Evolutionary conservation across 2,329 filamentous ascomycete species (phyloP).

Genomic region (Dendrostoma leiphaemia): DNA sequence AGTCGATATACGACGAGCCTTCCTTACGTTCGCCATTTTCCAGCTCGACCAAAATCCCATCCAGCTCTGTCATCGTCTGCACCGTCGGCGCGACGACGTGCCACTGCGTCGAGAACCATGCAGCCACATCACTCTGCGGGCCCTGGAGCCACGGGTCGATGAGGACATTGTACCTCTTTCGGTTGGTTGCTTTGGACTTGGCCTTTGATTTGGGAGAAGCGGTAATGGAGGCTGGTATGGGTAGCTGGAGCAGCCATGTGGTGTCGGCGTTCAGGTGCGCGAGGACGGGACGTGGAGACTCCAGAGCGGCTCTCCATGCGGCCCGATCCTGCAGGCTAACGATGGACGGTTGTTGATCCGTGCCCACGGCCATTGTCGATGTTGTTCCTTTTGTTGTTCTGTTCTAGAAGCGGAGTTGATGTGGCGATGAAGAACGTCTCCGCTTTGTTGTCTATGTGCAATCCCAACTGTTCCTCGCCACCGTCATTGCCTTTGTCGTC

Average conservation of each 20-base stretch:
- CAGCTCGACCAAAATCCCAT: constrained; percentile 46
- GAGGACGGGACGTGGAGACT: constrained; percentile 41
- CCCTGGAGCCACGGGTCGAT: constrained; percentile 66
- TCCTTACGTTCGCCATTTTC: constrained; percentile 33
- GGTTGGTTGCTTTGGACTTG: constrained; percentile 30
- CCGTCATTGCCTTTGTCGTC: too few species aligned
- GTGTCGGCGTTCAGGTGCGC: constrained; percentile 67
- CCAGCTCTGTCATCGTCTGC: constrained; percentile 53
- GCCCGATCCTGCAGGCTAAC: constrained; percentile 13
- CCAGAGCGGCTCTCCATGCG: constrained; percentile 20
- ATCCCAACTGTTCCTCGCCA: too few species aligned
- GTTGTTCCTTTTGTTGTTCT: background rate
- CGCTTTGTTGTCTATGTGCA: too few species aligned
- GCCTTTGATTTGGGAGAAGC: background rate
- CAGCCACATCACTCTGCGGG: constrained; percentile 60
- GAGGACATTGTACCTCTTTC: constrained; percentile 60
- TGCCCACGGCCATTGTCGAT: constrained; percentile 3
- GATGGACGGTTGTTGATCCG: background rate
- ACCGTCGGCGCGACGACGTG: constrained; percentile 55
- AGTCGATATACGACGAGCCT: constrained; percentile 47
- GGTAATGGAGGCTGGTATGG: constrained; percentile 41
- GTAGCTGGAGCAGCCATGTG: constrained; percentile 65
- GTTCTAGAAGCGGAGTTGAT: too few species aligned
- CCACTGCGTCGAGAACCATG: constrained; percentile 66
- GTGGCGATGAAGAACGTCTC: too few species aligned